phyloP scores from a whole-genome alignment of 116 monocot species.

The Cymodocea nodosa region DNA sequence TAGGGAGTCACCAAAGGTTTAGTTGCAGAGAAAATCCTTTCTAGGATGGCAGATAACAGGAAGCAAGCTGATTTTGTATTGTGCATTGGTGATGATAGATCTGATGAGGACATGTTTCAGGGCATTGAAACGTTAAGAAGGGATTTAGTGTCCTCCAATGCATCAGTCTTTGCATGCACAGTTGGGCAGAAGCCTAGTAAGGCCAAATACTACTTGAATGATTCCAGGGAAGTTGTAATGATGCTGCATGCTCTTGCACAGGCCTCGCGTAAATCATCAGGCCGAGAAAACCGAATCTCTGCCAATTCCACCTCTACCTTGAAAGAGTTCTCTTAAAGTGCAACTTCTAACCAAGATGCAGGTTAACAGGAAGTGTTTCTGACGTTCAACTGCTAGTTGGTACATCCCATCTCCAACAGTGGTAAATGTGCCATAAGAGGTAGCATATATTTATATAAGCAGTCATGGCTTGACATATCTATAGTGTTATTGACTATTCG shows the following conservation, averaged over 20 bases:
- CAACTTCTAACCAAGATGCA: no score
- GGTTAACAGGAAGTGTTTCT: no score
- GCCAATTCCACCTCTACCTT: no score
- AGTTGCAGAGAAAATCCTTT: constrained; percentile 50
- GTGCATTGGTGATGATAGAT: constrained; percentile 83
- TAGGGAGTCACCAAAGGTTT: constrained; percentile 85
- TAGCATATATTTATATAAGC: no score
- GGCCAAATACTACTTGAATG: constrained; percentile 81
- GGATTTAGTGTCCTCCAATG: constrained; percentile 20
- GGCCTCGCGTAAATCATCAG: constrained; percentile 7
- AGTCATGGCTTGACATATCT: no score
- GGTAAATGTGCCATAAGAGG: no score
- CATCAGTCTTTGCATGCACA: constrained; percentile 67
- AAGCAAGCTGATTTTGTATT: constrained; percentile 53
- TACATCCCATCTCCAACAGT: no score
- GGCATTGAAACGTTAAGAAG: constrained; percentile 31
- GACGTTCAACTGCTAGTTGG: no score
- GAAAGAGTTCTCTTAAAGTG: no score
- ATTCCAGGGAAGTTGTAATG: constrained; percentile 55
- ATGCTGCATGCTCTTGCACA: constrained; percentile 52
- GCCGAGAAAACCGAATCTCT: no score
- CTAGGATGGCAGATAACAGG: constrained; percentile 25
- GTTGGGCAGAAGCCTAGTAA: constrained; percentile 91
- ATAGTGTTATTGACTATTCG: no score
- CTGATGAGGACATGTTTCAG: constrained; percentile 95